Evolutionary conservation across 495 filamentous ascomycete species (phyloP), one percentile per base, ranked within the genome.

Genomic region (Penicillium subrubescens): DNA sequence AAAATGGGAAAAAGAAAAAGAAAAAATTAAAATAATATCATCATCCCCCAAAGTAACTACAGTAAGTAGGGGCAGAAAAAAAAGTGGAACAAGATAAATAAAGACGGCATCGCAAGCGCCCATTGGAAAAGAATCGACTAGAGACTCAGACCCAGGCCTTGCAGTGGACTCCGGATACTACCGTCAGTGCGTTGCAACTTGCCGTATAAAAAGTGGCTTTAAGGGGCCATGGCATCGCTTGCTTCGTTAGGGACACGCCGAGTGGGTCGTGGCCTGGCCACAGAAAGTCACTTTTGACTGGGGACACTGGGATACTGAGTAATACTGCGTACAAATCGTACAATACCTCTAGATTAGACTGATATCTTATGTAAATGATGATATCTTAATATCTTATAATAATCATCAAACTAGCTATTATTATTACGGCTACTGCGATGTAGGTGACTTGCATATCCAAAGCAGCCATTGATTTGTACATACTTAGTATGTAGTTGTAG

Each of bases 71-170:
- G 57, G 62, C 57, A 41, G 5, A 55, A 52, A 67, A 60, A 65
- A 70, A 64, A 66, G 61, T 64, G 63, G 63, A 61, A 53, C 60
- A 64, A 59, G 61, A 66, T 71, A 71, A 67, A 69, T 69, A 67
- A 67, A 65, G 67, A 63, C 39, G 52, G 50, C 41, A 56, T 60
- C 51, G 37, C 66, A 67, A 71, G 66, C 63, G 68, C 66, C 57
- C 57, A 59, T 60, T 64, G 60, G 59, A 14, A 62, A 57, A 58
- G 43, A 31, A n/a, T 3, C 48, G 34, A 44, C 60, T 35, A 51
- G 67, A 67, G 25, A 27, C 25, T 27, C 25, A 27, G 25, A 27
- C 25, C 69, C 69, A 58, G 35, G 29, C 56, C 37, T 19, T 58
- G 33, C 8, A 41, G 11, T 41, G 17, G 54, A 64, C 66, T 67